phyloP scores from a whole-genome alignment of 169 alveolate species.

The Eimeria zaria region DNA sequence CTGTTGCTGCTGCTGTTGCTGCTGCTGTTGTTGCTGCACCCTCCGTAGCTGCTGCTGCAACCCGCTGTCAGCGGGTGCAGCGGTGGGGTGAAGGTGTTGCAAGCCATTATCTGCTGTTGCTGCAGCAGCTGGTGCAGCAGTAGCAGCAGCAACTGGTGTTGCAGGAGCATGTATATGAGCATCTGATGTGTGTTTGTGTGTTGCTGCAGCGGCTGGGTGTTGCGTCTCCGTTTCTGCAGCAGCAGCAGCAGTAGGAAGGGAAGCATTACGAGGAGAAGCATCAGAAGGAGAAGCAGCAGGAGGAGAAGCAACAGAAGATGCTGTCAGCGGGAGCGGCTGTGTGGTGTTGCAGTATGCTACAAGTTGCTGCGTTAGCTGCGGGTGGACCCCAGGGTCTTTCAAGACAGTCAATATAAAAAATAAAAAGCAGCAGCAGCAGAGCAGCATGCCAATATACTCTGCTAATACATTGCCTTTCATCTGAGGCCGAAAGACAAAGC shows the following conservation, averaged over 20 bases:
- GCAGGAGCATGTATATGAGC: too few relatives aligned
- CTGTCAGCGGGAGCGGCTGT: neutral
- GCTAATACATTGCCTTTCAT: neutral
- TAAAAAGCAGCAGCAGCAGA: neutral
- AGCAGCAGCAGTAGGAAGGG: neutral
- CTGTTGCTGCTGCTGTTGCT: conserved; percentile 8
- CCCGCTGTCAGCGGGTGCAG: neutral
- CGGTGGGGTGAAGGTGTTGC: neutral
- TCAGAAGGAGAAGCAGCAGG: neutral
- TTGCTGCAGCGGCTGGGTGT: conserved; percentile 20
- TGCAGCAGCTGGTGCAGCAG: neutral
- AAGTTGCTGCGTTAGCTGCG: conserved; percentile 13
- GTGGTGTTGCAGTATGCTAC: neutral
- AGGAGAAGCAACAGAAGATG: neutral
- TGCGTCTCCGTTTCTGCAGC: too few relatives aligned
- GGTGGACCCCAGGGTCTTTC: conserved; percentile 61
- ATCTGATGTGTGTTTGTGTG: neutral
- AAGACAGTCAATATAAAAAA: conserved; percentile 33
- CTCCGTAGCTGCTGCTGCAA: neutral
- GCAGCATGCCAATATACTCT: neutral
- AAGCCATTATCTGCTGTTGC: neutral
- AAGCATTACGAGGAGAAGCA: neutral
- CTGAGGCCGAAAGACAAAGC: neutral
- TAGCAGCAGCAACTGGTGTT: too few relatives aligned
- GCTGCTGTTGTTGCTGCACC: conserved; percentile 18